Evolutionary conservation across 306 rosid species (phyloP), one percentile per base, ranked within the genome.

Genomic region (Carpinus viminea): DNA sequence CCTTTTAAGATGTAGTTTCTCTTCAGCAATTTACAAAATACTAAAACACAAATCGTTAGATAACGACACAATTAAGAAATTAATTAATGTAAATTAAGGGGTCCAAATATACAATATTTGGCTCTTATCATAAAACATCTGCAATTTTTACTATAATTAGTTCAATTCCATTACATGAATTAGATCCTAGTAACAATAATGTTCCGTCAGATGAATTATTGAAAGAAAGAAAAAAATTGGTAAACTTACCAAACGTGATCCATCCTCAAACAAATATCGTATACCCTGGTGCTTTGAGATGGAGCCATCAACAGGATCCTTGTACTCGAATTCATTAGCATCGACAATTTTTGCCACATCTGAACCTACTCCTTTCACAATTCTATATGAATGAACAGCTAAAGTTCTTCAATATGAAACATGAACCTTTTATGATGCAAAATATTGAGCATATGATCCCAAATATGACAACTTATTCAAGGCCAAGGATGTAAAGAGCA

Each of bases 221-320:
- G 74, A 75, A 12, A 74, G 43, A 45, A 1, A 74, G 9, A 74
- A 48, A 45, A 1, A 69, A 65, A n/a, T n/a, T 51, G 53, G 46
- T 12, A 72, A 82, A 82, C 96, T 85, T 81, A 96, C 99, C 97
- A 96, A 87, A 88, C 98, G 90, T 31, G 99, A 96, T 52, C 99
- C 99, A 74, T 96, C 99, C 93, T 89, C 96, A 72, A 96, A 96
- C 87, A 96, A 76, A 84, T 96, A 96, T 65, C 99, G 93, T 81
- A 96, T 93, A 60, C 98, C 99, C 85, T 96, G 99, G 84, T 96
- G 98, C 78, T 91, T 91, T 48, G 98, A 93, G 73, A 96, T 57
- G 80, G 97, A 96, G 16, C 97, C 94, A 79, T 93, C 99, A 78
- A 96, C 96, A 15, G 98, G 88, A 86, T 96, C 99, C 72, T 91